Evolutionary conservation across 2,329 filamentous ascomycete species (phyloP).

Genomic region (Ophiocordyceps camponoti-floridani): DNA sequence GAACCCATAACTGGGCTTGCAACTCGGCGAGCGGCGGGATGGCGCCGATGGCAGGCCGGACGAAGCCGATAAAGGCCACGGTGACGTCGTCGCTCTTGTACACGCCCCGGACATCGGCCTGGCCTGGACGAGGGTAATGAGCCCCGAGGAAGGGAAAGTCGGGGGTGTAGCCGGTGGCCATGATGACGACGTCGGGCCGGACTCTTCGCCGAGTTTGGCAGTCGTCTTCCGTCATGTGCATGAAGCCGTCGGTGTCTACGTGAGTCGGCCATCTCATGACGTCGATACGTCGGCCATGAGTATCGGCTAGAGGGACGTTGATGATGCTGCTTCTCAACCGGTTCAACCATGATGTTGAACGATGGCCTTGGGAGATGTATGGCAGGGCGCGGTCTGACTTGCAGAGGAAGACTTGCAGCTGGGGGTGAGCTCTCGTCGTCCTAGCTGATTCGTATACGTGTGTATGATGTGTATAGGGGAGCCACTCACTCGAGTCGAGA

Average conservation of each 20-base stretch:
- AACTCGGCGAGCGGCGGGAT: slow-evolving; percentile 30
- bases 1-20: slow-evolving; percentile 28
- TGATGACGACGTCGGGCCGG: slow-evolving; percentile 24
- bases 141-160: slow-evolving; percentile 20
- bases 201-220: slow-evolving; percentile 6
- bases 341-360: slow-evolving; percentile 13
- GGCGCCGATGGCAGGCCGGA: slow-evolving; percentile 24
- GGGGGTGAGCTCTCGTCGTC: no score
- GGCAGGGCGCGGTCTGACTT: slow-evolving; percentile 24
- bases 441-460: background rate
- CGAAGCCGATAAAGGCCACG: slow-evolving; percentile 27
- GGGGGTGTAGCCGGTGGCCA: slow-evolving; percentile 27
- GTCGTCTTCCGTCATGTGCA: slow-evolving; percentile 16
- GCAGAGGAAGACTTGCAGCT: slow-evolving; percentile 20
- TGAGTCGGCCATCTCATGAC: slow-evolving; percentile 23
- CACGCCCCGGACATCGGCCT: slow-evolving; percentile 32
- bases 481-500: slow-evolving; percentile 13
- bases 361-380: slow-evolving; percentile 20
- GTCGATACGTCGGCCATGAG: slow-evolving; percentile 20
- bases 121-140: slow-evolving; percentile 23
- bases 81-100: slow-evolving; percentile 22
- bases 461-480: background rate
- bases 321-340: slow-evolving; percentile 18
- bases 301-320: slow-evolving; percentile 20
- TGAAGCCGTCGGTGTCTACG: slow-evolving; percentile 17